These are phyloP conservation scores for Yamadazyma buinensis DNA, from an alignment of 1,139 yeast species.

Conservation along the genomic window DNA sequence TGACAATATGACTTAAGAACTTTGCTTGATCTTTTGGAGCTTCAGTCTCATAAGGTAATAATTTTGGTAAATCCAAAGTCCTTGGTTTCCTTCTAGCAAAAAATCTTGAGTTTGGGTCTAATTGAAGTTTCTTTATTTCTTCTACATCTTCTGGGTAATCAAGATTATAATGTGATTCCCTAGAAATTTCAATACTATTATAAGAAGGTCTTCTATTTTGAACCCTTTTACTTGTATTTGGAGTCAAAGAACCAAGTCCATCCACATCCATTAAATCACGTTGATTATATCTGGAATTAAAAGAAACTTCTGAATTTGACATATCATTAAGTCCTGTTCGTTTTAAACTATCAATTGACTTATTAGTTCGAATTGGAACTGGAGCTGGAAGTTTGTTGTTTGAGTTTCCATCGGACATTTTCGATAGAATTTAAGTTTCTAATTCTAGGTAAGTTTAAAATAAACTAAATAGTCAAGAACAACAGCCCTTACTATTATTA, in stretches of 20 bases:
- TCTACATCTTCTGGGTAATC: conserved; percentile 55
- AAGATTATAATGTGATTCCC: conserved; percentile 50
- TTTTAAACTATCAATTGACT: not conserved
- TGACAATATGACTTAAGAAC: conserved; percentile 74
- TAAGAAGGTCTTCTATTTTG: conserved; percentile 34
- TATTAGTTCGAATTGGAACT: conserved; percentile 13
- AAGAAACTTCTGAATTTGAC: too few relatives aligned
- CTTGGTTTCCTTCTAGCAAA: conserved; percentile 51
- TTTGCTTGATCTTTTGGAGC: conserved; percentile 64
- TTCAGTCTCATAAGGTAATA: conserved; percentile 78
- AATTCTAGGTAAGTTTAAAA: too few relatives aligned
- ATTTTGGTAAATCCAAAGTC: conserved; percentile 54
- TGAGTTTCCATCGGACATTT: too few relatives aligned
- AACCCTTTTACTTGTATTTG: conserved; percentile 19
- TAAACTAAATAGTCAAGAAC: too few relatives aligned
- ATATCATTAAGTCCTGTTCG: not conserved
- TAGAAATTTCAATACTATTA: conserved; percentile 27
- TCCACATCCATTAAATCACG: conserved; percentile 1
- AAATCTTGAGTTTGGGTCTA: conserved; percentile 53
- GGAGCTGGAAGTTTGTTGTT: conserved; percentile 16
- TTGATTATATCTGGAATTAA: not conserved
- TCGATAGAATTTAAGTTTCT: too few relatives aligned
- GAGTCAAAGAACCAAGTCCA: conserved; percentile 24
- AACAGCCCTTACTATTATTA: too few relatives aligned
- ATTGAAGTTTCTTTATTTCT: conserved; percentile 33